phyloP scores from a whole-genome alignment of 805 yeast species.

The Cyberlindnera japonica region DNA sequence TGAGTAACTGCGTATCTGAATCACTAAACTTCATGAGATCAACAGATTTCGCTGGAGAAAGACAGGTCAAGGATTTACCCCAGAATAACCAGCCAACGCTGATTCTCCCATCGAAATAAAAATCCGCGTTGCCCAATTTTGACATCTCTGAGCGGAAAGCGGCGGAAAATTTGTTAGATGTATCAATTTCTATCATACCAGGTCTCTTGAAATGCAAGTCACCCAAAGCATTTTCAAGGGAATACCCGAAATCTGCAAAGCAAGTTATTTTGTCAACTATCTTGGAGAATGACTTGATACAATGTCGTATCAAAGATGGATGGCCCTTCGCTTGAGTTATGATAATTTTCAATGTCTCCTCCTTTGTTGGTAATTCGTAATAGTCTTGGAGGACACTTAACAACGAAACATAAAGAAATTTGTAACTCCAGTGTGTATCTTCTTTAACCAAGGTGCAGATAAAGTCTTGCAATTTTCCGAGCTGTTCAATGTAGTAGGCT shows the following conservation, averaged over 20 bases:
- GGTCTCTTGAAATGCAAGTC: constrained; percentile 34
- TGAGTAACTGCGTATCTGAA: constrained; percentile 41
- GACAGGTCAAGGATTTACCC: constrained; percentile 53
- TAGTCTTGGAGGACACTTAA: constrained; percentile 51
- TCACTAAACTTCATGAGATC: constrained; percentile 31
- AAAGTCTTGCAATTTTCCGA: constrained; percentile 40
- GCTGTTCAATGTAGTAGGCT: constrained; percentile 34
- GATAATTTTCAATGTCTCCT: constrained; percentile 40
- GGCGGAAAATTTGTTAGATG: constrained; percentile 34
- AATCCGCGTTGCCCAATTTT: constrained; percentile 43
- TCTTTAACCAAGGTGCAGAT: constrained; percentile 27
- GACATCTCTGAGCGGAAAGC: constrained; percentile 50
- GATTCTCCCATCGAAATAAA: constrained; percentile 54
- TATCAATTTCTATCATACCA: constrained; percentile 41
- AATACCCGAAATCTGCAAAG: constrained; percentile 45
- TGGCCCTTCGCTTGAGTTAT: constrained; percentile 48
- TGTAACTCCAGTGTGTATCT: constrained; percentile 54
- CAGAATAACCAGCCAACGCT: constrained; percentile 73
- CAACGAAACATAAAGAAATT: constrained; percentile 45
- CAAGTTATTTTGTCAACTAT: constrained; percentile 43
- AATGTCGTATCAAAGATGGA: constrained; percentile 59
- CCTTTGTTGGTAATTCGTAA: constrained; percentile 43
- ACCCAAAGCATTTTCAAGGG: constrained; percentile 40
- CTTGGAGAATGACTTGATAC: constrained; percentile 57
- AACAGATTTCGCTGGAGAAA: constrained; percentile 31